phyloP scores from a whole-genome alignment of 148 eudicot species.

The Fallopia convolvulus region DNA sequence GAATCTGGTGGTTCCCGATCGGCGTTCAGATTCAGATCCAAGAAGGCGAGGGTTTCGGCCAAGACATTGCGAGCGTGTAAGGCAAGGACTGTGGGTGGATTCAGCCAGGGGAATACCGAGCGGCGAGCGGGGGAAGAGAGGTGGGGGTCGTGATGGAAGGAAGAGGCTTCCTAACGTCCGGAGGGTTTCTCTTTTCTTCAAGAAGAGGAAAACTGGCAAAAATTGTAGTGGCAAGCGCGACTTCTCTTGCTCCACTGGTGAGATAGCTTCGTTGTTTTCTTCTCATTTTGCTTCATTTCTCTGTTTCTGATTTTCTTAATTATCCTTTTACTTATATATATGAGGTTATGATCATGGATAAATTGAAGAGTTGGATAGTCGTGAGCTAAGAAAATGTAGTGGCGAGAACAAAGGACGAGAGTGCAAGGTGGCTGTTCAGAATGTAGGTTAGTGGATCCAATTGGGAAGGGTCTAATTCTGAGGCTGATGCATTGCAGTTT shows the following conservation, averaged over 20 bases:
- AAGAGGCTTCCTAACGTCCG: slow-evolving; percentile 4
- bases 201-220: slow-evolving; percentile 51
- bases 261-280: neutral
- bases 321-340: neutral
- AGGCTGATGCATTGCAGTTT: neutral
- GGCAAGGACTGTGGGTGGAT: slow-evolving; percentile 14
- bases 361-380: neutral
- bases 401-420: neutral
- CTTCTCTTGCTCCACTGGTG: slow-evolving; percentile 58
- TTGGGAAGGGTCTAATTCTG: neutral
- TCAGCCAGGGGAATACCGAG: slow-evolving; percentile 10
- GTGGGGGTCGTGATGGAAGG: neutral
- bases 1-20: slow-evolving; percentile 8
- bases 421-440: neutral
- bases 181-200: slow-evolving; percentile 36
- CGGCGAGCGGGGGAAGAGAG: slow-evolving; percentile 30
- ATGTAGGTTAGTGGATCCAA: neutral
- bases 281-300: neutral
- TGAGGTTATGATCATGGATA: neutral
- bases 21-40: slow-evolving; percentile 13
- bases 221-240: slow-evolving; percentile 32
- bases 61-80: slow-evolving; percentile 20
- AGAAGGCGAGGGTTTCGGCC: slow-evolving; percentile 15
- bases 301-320: neutral
- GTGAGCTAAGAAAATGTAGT: neutral